These are phyloP conservation scores for Exophiala alcalophila DNA, from an alignment of 2,329 filamentous ascomycete genomes.

Conservation along the genomic window DNA sequence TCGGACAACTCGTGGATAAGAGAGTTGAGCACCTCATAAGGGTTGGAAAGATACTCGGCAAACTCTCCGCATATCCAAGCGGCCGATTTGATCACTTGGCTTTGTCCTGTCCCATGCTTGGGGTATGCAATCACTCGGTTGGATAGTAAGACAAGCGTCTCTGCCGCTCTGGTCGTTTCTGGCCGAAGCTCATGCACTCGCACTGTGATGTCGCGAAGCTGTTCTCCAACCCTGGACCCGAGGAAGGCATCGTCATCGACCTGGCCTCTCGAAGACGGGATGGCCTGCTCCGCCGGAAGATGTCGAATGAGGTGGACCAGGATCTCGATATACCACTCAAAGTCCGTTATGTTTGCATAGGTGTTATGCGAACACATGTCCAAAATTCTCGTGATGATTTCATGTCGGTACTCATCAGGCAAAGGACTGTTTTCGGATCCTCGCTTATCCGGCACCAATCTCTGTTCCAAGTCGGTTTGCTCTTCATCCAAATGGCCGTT, in stretches of 20 bases:
- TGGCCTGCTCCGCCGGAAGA: slow-evolving; percentile 22
- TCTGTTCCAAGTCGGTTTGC: slow-evolving; percentile 50
- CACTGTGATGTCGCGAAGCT: slow-evolving; percentile 86
- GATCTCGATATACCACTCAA: slow-evolving; percentile 96
- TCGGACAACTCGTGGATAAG: slow-evolving; percentile 66
- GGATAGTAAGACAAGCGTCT: slow-evolving; percentile 63
- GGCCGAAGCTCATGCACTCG: slow-evolving; percentile 80
- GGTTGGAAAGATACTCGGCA: slow-evolving; percentile 64
- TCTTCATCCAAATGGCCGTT: slow-evolving; percentile 41
- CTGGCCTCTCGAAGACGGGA: slow-evolving; percentile 20
- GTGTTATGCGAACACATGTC: slow-evolving; percentile 88
- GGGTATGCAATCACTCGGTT: slow-evolving; percentile 60
- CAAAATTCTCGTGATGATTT: slow-evolving; percentile 78
- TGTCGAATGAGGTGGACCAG: slow-evolving; percentile 67
- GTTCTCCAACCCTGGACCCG: slow-evolving; percentile 64
- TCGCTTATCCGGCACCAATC: slow-evolving; percentile 53
- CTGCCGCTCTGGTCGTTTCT: slow-evolving; percentile 78
- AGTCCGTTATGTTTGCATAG: slow-evolving; percentile 81
- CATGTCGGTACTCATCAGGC: slow-evolving; percentile 79
- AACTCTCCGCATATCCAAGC: slow-evolving; percentile 91
- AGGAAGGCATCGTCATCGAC: slow-evolving; percentile 29
- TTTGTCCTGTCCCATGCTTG: slow-evolving; percentile 48
- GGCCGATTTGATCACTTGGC: slow-evolving; percentile 69
- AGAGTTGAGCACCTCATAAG: slow-evolving; percentile 69
- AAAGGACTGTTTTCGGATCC: slow-evolving; percentile 58